A percentile compares a stretch with the other conserved stretches of the same genome.
phyloP scores from a whole-genome alignment of 176 grass and related monocot genomes.

The Alloteropsis semialata region DNA sequence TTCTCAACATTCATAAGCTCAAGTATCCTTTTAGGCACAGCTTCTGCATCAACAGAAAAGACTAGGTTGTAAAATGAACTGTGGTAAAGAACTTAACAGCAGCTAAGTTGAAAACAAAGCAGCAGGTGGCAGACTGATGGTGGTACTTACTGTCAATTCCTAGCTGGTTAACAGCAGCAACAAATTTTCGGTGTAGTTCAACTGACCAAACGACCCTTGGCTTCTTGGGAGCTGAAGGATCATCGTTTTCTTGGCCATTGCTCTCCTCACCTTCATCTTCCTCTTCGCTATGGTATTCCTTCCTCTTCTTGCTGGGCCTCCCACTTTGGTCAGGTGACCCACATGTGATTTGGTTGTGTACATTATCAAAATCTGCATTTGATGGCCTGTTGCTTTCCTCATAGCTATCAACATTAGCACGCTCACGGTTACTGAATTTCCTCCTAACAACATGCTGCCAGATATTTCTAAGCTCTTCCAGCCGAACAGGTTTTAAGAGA shows the following conservation, averaged over 20 bases:
- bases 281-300: slow-evolving; percentile 69
- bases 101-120: not conserved
- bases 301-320: slow-evolving; percentile 77
- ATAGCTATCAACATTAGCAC: slow-evolving; percentile 36
- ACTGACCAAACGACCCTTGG: slow-evolving; percentile 95
- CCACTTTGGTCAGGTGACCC: slow-evolving; percentile 53
- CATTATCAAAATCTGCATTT: slow-evolving; percentile 33
- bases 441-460: slow-evolving; percentile 96
- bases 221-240: slow-evolving; percentile 77
- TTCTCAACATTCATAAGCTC: slow-evolving; percentile 98
- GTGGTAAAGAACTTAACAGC: not conserved
- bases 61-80: slow-evolving; percentile 3
- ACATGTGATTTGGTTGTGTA: slow-evolving; percentile 37
- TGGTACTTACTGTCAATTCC: slow-evolving; percentile 88
- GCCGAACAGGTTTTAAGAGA: slow-evolving; percentile 87
- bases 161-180: slow-evolving; percentile 81
- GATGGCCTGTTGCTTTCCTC: slow-evolving; percentile 53
- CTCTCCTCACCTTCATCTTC: slow-evolving; percentile 71
- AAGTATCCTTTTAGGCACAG: slow-evolving; percentile 96
- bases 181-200: slow-evolving; percentile 88
- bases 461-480: slow-evolving; percentile 93
- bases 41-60: slow-evolving; percentile 55
- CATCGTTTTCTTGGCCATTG: slow-evolving; percentile 66
- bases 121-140: not conserved
- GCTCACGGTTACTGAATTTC: slow-evolving; percentile 59